Percentiles rank a stretch among this genome's conserved stretches.
Evolutionary conservation across 495 filamentous ascomycete genomes (phyloP).

Genomic region (Polyplosphaeria fusca): DNA sequence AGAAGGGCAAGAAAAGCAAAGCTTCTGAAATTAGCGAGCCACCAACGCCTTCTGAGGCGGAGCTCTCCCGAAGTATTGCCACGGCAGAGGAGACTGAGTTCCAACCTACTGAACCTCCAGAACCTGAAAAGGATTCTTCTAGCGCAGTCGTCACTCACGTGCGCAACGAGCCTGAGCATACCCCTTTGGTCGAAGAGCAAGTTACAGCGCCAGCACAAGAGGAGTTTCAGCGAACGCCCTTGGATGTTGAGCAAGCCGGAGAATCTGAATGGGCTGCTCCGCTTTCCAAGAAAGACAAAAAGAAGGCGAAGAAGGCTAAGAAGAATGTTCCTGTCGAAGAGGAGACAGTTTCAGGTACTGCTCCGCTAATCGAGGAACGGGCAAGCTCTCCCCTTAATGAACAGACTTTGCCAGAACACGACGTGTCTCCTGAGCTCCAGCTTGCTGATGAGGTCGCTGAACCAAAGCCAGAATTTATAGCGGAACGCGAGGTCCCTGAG

Average conservation of each 20-base stretch:
- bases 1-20: conserved; percentile 22
- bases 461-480: not conserved
- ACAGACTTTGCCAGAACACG: not conserved
- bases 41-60: not conserved
- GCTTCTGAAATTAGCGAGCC: not conserved
- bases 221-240: not conserved
- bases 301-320: conserved; percentile 26
- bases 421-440: not conserved
- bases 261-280: conserved; percentile 25
- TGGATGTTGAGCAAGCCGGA: not conserved
- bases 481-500: not conserved
- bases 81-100: not conserved
- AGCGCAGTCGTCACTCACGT: not conserved
- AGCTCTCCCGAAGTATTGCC: too few relatives aligned
- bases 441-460: not conserved
- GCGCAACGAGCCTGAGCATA: not conserved
- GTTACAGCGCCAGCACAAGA: not conserved
- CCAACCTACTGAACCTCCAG: not conserved
- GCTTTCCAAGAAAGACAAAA: conserved; percentile 38
- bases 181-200: not conserved
- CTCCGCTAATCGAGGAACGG: not conserved
- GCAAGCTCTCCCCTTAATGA: not conserved
- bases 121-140: not conserved
- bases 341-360: not conserved
- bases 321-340: not conserved